These are phyloP conservation scores for Oropetium thomaeum DNA, from an alignment of 176 grass and related monocot genomes.

Conservation along the genomic window DNA sequence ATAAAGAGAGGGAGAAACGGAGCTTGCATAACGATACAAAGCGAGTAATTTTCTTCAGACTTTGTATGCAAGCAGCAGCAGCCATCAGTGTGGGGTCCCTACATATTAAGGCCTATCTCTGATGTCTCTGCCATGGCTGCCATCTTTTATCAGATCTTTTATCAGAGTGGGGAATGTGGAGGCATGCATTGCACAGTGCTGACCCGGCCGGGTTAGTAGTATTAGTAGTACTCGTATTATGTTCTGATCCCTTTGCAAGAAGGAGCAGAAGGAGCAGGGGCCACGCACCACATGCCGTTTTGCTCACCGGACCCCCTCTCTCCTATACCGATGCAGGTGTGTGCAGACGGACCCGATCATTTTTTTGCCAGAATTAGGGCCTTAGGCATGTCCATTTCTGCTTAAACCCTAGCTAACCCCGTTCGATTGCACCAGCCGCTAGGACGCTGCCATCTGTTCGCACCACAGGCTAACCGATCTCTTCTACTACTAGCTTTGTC, in stretches of 20 bases:
- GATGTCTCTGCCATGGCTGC: constrained; percentile 34
- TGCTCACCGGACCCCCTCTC: constrained; percentile 46
- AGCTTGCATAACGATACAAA: constrained; percentile 43
- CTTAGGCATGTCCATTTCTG: constrained; percentile 64
- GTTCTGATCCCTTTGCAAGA: constrained; percentile 47
- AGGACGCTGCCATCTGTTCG: constrained; percentile 28
- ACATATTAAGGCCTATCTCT: constrained; percentile 37
- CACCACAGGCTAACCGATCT: neutral
- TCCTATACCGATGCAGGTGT: constrained; percentile 17
- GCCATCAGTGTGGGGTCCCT: neutral
- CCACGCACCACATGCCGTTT: constrained; percentile 52
- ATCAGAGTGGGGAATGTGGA: constrained; percentile 65
- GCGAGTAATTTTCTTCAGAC: constrained; percentile 44
- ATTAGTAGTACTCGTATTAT: constrained; percentile 35
- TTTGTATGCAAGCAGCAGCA: constrained; percentile 32
- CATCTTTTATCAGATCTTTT: constrained; percentile 59
- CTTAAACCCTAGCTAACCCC: constrained; percentile 28
- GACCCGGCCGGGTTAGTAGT: neutral
- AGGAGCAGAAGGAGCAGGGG: neutral
- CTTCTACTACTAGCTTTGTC: neutral
- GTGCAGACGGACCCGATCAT: constrained; percentile 4
- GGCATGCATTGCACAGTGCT: constrained; percentile 59
- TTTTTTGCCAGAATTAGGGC: constrained; percentile 54
- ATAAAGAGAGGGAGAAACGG: constrained; percentile 20
- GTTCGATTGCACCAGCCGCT: constrained; percentile 22